phyloP scores from a whole-genome alignment of 345 rosid genomes.

The Brassica carinata region DNA sequence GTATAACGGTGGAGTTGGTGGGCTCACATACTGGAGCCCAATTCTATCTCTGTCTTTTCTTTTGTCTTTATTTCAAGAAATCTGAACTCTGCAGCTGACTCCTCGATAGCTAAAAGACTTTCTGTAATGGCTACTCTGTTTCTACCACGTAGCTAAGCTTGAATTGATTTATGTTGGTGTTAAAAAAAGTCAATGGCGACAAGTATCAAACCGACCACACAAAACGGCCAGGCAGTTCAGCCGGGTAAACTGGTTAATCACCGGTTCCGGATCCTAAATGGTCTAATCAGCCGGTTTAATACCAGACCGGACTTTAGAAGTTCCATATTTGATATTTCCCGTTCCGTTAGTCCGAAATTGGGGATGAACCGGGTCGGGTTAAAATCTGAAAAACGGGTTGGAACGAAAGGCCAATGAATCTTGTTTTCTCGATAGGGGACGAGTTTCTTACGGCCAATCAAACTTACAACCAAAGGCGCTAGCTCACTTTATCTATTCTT shows the following conservation, averaged over 20 bases:
- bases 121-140: no score
- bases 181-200: not conserved
- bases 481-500: not conserved
- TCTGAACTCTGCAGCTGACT: no score
- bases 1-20: slow-evolving; percentile 68
- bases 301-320: not conserved
- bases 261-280: no score
- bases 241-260: not conserved
- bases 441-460: slow-evolving; percentile 35
- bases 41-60: slow-evolving; percentile 5
- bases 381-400: not conserved
- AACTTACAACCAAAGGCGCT: slow-evolving; percentile 20
- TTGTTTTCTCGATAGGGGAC: slow-evolving; percentile 4
- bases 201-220: not conserved
- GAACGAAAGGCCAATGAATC: slow-evolving; percentile 22
- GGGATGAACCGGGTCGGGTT: not conserved
- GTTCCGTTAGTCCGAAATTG: not conserved
- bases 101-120: no score
- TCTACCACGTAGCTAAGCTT: no score
- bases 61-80: no score
- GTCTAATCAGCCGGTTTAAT: not conserved
- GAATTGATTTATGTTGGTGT: no score
- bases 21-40: slow-evolving; percentile 85
- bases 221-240: not conserved
- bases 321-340: not conserved